A percentile compares a stretch with the other conserved stretches of the same genome.
Evolutionary conservation across 305 asterid species (phyloP).

Genomic region (Andrographis paniculata): DNA sequence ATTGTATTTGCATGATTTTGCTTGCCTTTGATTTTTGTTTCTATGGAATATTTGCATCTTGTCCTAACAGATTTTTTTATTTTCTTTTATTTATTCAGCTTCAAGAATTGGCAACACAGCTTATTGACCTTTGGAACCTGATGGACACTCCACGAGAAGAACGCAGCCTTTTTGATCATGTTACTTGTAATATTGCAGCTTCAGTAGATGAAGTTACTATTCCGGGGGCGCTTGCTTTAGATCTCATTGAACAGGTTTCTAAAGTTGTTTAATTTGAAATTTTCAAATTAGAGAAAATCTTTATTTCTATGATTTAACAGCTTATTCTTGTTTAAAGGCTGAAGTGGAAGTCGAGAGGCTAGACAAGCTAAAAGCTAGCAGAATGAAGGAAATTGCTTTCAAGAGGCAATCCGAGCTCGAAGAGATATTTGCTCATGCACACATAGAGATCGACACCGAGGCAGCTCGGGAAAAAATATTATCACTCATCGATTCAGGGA

Average conservation of each 20-base stretch:
- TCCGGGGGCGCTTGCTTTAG: constrained; percentile 84
- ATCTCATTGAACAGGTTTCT: constrained; percentile 76
- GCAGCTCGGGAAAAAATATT: constrained; percentile 69
- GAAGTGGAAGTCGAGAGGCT: constrained; percentile 97
- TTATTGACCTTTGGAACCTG: constrained; percentile 91
- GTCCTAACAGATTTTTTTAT: neutral
- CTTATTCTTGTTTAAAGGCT: constrained; percentile 41
- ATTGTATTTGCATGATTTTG: too few relatives aligned
- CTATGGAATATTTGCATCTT: too few relatives aligned
- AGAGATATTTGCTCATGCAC: constrained; percentile 79
- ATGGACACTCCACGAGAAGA: constrained; percentile 90
- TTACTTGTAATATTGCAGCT: constrained; percentile 79
- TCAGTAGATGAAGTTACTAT: constrained; percentile 75
- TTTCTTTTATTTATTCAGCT: constrained; percentile 47
- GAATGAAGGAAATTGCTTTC: constrained; percentile 93
- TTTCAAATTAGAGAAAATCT: neutral
- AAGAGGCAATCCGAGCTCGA: constrained; percentile 91
- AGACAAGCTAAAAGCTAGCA: constrained; percentile 84
- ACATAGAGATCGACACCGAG: constrained; percentile 77
- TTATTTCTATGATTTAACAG: constrained; percentile 4
- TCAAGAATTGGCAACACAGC: constrained; percentile 86
- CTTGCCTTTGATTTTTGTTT: too few relatives aligned
- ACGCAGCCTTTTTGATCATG: constrained; percentile 72
- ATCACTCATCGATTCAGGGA: constrained; percentile 79
- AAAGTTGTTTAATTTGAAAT: constrained; percentile 1